A percentile compares a stretch with the other conserved stretches of the same genome.
Evolutionary conservation across 176 grass and related monocot species (phyloP).

Genomic region (Oryza nivara): DNA sequence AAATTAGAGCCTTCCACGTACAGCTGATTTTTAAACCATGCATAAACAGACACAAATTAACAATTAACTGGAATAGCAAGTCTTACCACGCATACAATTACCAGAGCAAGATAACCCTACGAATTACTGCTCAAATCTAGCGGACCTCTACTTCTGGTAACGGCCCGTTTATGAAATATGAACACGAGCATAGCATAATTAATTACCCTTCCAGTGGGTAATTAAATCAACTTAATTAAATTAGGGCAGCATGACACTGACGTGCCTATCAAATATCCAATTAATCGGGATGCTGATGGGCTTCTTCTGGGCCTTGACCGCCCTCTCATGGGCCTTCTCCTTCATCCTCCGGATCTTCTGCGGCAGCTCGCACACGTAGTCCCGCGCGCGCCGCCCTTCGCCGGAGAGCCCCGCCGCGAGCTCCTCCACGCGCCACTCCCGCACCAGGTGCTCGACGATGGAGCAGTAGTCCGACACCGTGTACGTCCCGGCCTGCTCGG

Average conservation of each 20-base stretch:
- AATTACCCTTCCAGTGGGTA: too few relatives aligned
- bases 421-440: constrained; percentile 60
- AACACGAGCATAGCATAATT: too few relatives aligned
- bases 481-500: constrained; percentile 60
- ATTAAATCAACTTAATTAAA: background rate
- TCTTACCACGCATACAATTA: too few relatives aligned
- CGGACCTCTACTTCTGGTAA: background rate
- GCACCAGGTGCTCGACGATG: constrained; percentile 72
- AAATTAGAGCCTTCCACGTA: too few relatives aligned
- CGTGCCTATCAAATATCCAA: constrained; percentile 74
- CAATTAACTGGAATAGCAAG: too few relatives aligned
- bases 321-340: constrained; percentile 60
- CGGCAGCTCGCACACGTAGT: constrained; percentile 71
- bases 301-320: constrained; percentile 22
- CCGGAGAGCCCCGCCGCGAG: constrained; percentile 55
- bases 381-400: constrained; percentile 61
- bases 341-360: constrained; percentile 66
- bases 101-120: too few relatives aligned
- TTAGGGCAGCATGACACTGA: constrained; percentile 30
- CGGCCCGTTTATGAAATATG: background rate
- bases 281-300: constrained; percentile 44
- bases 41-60: too few relatives aligned
- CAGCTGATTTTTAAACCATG: too few relatives aligned
- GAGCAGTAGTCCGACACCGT: constrained; percentile 59
- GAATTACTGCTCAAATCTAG: background rate